Evolutionary conservation across 768 basidiomycete genomes (phyloP).

Genomic region (Hebeloma cylindrosporum): DNA sequence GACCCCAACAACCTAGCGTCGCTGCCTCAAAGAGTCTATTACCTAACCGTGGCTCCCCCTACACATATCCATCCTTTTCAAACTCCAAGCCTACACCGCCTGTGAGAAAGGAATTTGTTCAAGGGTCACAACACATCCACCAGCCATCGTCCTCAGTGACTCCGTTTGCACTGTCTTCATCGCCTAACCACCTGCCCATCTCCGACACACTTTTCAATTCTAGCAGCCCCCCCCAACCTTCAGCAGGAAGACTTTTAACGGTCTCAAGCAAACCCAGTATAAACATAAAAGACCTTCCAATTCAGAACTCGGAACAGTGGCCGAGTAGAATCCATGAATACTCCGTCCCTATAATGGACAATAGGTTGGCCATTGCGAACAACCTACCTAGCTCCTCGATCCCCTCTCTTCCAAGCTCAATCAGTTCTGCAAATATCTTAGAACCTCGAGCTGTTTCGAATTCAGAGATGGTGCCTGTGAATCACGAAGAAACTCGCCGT

Average conservation of each 20-base stretch:
- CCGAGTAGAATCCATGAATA: no score
- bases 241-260: neutral
- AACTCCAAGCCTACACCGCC: neutral
- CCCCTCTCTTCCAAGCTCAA: conserved; percentile 8
- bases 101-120: neutral
- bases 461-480: neutral
- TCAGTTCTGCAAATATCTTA: neutral
- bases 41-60: conserved; percentile 8
- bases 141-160: neutral
- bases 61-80: conserved; percentile 7
- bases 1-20: neutral
- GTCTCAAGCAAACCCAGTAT: no score
- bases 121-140: neutral
- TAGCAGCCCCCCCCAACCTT: neutral
- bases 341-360: no score
- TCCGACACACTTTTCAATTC: conserved; percentile 1
- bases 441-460: neutral
- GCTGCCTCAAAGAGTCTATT: neutral
- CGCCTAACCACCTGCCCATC: conserved; percentile 11
- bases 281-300: no score
- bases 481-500: neutral
- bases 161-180: conserved; percentile 14
- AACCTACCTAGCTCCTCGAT: conserved; percentile 12
- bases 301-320: no score
- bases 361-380: no score